Percentiles rank a stretch among this genome's conserved stretches.
These are phyloP conservation scores for Daldinia sp. DNA, from an alignment of 2,329 filamentous ascomycete genomes.

Conservation along the genomic window DNA sequence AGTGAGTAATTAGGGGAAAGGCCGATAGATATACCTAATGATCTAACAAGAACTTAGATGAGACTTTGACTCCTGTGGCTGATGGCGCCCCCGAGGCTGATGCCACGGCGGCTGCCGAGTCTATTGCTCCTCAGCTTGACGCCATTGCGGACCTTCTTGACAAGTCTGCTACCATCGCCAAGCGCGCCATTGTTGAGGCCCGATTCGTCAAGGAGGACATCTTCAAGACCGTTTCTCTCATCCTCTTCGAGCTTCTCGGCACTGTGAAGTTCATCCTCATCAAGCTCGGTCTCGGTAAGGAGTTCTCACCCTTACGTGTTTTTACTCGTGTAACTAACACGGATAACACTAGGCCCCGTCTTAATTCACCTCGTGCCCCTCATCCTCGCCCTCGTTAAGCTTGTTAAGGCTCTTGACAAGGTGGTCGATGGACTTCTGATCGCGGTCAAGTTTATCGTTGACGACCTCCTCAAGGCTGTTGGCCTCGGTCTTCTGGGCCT, in stretches of 20 bases:
- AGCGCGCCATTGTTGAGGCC: constrained; percentile 33
- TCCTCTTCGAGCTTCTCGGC: constrained; percentile 40
- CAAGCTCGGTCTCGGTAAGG: constrained; percentile 44
- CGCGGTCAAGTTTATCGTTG: constrained; percentile 36
- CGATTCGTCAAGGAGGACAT: constrained; percentile 37
- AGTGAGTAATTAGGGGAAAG: constrained; percentile 30
- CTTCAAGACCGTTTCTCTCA: constrained; percentile 39
- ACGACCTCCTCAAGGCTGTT: constrained; percentile 41
- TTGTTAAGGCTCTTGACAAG: constrained; percentile 39
- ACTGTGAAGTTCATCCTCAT: constrained; percentile 42
- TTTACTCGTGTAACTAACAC: constrained; percentile 6
- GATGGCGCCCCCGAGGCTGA: constrained; percentile 33
- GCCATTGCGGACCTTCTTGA: constrained; percentile 37
- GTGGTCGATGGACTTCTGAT: constrained; percentile 39
- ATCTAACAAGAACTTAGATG: constrained; percentile 35
- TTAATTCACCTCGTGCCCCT: constrained; percentile 37
- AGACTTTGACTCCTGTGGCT: constrained; percentile 32
- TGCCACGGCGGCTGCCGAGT: constrained; percentile 25
- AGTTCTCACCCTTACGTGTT: background rate
- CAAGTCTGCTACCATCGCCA: constrained; percentile 29
- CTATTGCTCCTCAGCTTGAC: constrained; percentile 39
- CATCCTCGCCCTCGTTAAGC: constrained; percentile 35
- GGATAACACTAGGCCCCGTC: constrained; percentile 32
- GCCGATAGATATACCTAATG: background rate
- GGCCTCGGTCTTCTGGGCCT: constrained; percentile 40